phyloP scores from a whole-genome alignment of 495 filamentous ascomycete genomes.

The Penicillium macrosclerotiorum region DNA sequence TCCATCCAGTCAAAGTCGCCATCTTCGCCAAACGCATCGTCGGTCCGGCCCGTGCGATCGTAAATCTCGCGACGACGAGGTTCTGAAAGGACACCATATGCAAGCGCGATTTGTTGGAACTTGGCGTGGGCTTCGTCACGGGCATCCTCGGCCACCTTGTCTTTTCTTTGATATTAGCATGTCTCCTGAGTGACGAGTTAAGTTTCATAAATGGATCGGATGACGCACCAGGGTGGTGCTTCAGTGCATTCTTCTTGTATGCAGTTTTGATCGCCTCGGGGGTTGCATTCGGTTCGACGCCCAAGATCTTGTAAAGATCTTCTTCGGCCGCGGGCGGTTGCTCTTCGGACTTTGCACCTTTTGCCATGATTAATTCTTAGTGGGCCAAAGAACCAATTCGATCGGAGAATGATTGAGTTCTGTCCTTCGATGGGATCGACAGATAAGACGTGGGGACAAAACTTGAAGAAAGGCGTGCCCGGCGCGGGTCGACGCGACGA shows the following conservation, averaged over 20 bases:
- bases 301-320: constrained; percentile 89
- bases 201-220: background rate
- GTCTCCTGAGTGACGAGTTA: background rate
- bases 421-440: too few species aligned
- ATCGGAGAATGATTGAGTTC: too few species aligned
- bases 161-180: constrained; percentile 24
- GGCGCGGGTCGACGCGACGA: constrained; percentile 14
- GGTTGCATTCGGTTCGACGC: constrained; percentile 62
- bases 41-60: constrained; percentile 83
- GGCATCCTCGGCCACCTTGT: constrained; percentile 66
- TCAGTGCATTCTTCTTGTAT: constrained; percentile 83
- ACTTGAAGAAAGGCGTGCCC: background rate
- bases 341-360: constrained; percentile 11
- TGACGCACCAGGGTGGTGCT: constrained; percentile 82
- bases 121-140: constrained; percentile 67
- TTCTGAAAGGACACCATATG: constrained; percentile 89
- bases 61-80: constrained; percentile 73
- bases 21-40: constrained; percentile 69
- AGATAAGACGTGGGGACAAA: too few species aligned
- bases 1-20: constrained; percentile 86
- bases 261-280: constrained; percentile 90
- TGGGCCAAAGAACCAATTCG: too few species aligned
- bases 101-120: constrained; percentile 90
- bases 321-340: constrained; percentile 52
- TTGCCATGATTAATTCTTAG: constrained; percentile 22